Base-by-base conservation (phyloP, 2,329 filamentous ascomycete genomes). In the Cordyceps farinosa region DNA sequence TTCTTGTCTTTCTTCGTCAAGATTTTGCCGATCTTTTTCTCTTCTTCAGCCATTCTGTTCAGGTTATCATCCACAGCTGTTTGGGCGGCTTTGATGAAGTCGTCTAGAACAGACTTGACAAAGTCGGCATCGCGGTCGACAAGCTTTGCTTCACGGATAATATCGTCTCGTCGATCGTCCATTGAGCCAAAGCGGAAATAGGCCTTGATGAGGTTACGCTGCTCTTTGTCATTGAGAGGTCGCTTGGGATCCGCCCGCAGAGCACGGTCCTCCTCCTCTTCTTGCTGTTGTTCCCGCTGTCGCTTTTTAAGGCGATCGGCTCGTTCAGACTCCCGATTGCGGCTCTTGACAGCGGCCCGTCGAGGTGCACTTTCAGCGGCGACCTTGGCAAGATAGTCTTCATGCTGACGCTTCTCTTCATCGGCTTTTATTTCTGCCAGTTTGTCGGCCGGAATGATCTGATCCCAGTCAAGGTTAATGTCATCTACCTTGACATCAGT, bases 1-100 rank as follows among this genome's bases (percentile, higher is more conserved):
- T 99, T 99, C 76, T 92, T 92, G 73, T 99, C 95, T 76, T 99
- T 99, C 80, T 98, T 97, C 0, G 94, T 96, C 61, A 96, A 78
- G 2, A 87, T 84, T 73, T 95, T 96, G 72, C 91, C 91, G 0
- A 85, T 83, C 66, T 90, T 87, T 75, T 95, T 91, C 69, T 97
- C 92, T 71, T 92, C 91, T 66, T 90, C 87, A 40, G 92, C 85
- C 22, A 96, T 83, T 64, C 86, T 86, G 29, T 88, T 87, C 66
- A 85, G 90, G 69, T 92, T 89, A 40, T 81, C 82, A 8, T 87
- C 85, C 56, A 90, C 82, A 9, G 86, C 86, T 62, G 84, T 78
- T 50, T 81, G 79, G 53, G 84, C 84, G 30, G 81, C 73, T 50
- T 75, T 76, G 64, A 91, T 84, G 52, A 97, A 88, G 65, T 95